Base-by-base conservation (phyloP, 495 filamentous ascomycete species). In the Penicillium salamii region DNA sequence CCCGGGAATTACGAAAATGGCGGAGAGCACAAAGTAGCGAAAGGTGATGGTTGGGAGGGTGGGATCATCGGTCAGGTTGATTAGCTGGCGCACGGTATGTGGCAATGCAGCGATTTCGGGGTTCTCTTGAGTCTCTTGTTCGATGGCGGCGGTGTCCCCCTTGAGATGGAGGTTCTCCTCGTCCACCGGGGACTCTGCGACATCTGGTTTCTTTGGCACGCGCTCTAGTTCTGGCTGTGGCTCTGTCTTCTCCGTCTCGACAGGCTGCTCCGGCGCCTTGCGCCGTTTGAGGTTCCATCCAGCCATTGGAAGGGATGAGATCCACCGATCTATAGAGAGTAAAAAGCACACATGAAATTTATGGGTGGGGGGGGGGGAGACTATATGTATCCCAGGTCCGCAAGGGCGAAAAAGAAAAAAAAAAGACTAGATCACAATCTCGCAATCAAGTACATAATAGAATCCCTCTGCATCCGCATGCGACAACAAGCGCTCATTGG, bases 21-120 rank as follows among this genome's bases (percentile, higher is more conserved):
- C 57, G 17, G 71, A 67, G 18, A 82, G 70, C 8, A 83, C 39
- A 55, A 80, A 79, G 51, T 78, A 80, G 20, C 79, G 74, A 55
- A 83, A 81, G 12, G 78, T 81, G 13, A 81, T 62, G 8, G 76
- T 78, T 3, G 76, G 74, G 5, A 77, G 55, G 4, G 58, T 71
- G 1, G 77, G 69, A 50, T 83, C 78, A 49, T 81, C 77, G 18
- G 66, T 70, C 49, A 81, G 61, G 59, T 68, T 76, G 45, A 80
- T 74, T 35, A 81, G 61, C 31, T 76, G 72, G 15, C 80, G 72
- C 3, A 83, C 78, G 43, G 75, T 65, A 7, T 62, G 54, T 3
- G 76, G 75, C 13, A 79, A 65, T 32, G 75, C 70, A 20, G 61
- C 68, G 40, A 79, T 70, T 44, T 76, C 67, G 12, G 71, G 72